Evolutionary conservation across 306 rosid genomes (phyloP).

Genomic region (Astragalus glycyphyllos): DNA sequence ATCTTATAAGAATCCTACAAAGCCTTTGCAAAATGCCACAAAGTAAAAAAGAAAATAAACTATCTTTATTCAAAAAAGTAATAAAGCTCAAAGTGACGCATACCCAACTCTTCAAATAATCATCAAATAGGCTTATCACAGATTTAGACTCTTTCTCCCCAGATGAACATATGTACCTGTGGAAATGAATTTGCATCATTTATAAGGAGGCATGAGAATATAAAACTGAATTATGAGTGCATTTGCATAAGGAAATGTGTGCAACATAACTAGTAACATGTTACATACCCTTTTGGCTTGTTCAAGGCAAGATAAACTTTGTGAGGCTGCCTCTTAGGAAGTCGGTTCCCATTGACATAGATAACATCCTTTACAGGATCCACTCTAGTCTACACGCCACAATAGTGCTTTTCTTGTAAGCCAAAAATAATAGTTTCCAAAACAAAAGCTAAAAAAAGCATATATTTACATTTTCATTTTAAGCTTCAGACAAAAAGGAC

Average conservation of each 20-base stretch:
- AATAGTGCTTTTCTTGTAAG: neutral
- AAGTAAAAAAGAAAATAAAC: neutral
- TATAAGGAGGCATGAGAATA: slow-evolving; percentile 3
- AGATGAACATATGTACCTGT: slow-evolving; percentile 87
- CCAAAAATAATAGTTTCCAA: neutral
- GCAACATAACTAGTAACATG: neutral
- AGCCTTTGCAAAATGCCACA: slow-evolving; percentile 21
- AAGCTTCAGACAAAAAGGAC: neutral
- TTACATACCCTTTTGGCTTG: slow-evolving; percentile 94
- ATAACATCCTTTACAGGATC: slow-evolving; percentile 87
- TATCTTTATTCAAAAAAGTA: slow-evolving; percentile 1
- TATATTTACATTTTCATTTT: neutral
- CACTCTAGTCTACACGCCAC: slow-evolving; percentile 70
- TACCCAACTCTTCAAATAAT: slow-evolving; percentile 79
- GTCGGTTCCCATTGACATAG: slow-evolving; percentile 90
- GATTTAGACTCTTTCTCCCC: slow-evolving; percentile 83
- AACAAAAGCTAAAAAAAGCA: neutral
- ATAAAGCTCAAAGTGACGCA: slow-evolving; percentile 39
- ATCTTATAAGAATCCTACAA: slow-evolving; percentile 5
- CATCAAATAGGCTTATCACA: slow-evolving; percentile 72
- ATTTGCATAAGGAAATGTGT: slow-evolving; percentile 18
- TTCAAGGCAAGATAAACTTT: slow-evolving; percentile 91
- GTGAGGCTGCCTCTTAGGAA: slow-evolving; percentile 87
- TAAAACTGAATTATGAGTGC: slow-evolving; percentile 31
- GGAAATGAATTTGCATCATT: slow-evolving; percentile 29